Evolutionary conservation across 257 asterid genomes (phyloP).

Genomic region (Plantago ovata): DNA sequence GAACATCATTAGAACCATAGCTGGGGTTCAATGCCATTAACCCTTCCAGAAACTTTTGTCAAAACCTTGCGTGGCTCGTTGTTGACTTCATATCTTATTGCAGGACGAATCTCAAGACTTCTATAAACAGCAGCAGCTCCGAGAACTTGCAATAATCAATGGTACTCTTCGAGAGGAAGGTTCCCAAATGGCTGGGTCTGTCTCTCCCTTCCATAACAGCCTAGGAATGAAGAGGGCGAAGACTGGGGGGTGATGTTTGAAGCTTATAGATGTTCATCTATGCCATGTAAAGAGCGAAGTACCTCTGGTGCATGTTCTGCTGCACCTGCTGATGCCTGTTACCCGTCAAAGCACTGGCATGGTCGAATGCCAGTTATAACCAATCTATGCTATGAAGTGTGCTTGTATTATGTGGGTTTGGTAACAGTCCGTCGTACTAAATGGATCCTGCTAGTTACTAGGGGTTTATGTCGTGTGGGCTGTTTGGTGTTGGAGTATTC

Average conservation of each 20-base stretch:
- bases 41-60: not conserved
- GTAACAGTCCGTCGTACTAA: constrained; percentile 28
- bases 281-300: constrained; percentile 28
- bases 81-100: constrained; percentile 9
- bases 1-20: no score
- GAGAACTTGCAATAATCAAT: constrained; percentile 88
- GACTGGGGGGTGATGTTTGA: constrained; percentile 61
- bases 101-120: constrained; percentile 94
- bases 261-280: constrained; percentile 21
- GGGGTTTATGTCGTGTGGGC: constrained; percentile 31
- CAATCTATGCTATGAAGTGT: constrained; percentile 45
- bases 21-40: not conserved
- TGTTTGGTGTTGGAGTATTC: constrained; percentile 33
- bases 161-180: constrained; percentile 94
- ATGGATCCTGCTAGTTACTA: constrained; percentile 28
- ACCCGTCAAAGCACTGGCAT: constrained; percentile 45
- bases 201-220: constrained; percentile 85
- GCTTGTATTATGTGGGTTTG: constrained; percentile 39
- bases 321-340: constrained; percentile 36
- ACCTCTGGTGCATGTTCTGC: constrained; percentile 28
- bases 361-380: constrained; percentile 36
- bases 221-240: constrained; percentile 99
- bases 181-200: constrained; percentile 90
- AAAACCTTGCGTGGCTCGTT: not conserved
- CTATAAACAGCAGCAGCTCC: constrained; percentile 87